Evolutionary conservation across 2,329 filamentous ascomycete species (phyloP), one percentile per base, ranked within the genome.

Genomic region (Diaporthe capsici): DNA sequence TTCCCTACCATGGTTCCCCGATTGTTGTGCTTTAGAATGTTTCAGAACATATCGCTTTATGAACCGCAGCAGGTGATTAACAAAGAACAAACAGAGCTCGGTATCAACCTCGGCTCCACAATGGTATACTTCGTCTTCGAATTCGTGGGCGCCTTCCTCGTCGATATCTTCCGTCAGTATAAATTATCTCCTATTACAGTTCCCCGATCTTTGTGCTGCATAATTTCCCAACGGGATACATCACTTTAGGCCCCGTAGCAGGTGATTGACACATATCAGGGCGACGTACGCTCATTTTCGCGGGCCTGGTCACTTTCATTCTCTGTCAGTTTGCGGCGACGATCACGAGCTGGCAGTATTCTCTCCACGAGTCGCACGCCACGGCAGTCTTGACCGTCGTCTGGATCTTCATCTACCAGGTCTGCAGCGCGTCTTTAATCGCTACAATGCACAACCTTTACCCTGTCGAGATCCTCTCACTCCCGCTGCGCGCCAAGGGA

Each of bases 361-460:
- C 78, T 12, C 34, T 84, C 8, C 79, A 79, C 13, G 75, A 78
- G 34, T 81, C 77, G 34, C 79, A 80, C 22, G 82, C 84, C 0
- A 81, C 85, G 5, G 85, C 85, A 7, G 83, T 80, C 5, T 80
- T 88, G 4, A 87, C 86, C 0, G 81, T 88, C 4, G 80, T 87
- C 65, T 88, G 85, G 85, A 85, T 88, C 55, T 89, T 87, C 78
- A 78, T 85, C 65, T 88, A 87, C 81, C 87, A 88, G 78, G 82
- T 87, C 25, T 87, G 84, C 79, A 86, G 84, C 1, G 84, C 87
- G 0, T 81, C 82, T 0, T 82, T 88, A 49, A 85, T 87, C 67
- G 86, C 86, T 5, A 88, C 86, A 5, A 86, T 87, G 85, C 86
- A 87, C 78, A 87, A 87, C 76, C 82, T 87, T 17, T 87, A 87